These are phyloP conservation scores for Perkinsus marinus DNA, from an alignment of 169 alveolate genomes.

Conservation along the genomic window DNA sequence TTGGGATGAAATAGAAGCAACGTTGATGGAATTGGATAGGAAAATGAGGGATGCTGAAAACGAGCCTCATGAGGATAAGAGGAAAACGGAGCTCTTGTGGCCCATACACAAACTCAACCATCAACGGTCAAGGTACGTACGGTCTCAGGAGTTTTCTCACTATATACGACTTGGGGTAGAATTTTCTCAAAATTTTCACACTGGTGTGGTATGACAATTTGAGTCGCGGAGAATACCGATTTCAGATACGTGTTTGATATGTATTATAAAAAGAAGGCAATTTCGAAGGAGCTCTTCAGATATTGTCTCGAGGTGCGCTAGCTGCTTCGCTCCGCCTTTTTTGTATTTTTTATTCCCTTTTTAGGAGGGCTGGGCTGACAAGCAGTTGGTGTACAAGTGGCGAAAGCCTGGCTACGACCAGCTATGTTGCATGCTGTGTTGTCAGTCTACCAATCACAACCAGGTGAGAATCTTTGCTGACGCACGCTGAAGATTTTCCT, in stretches of 20 bases:
- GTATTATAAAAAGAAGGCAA: conserved; percentile 77
- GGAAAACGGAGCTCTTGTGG: conserved; percentile 90
- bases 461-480: background rate
- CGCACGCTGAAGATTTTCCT: background rate
- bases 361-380: conserved; percentile 90
- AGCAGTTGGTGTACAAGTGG: conserved; percentile 94
- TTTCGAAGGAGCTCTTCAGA: conserved; percentile 54
- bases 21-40: conserved; percentile 72
- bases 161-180: too few species aligned
- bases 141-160: too few species aligned
- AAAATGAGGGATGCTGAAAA: conserved; percentile 89
- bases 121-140: conserved; percentile 85
- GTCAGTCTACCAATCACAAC: background rate
- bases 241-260: conserved; percentile 62
- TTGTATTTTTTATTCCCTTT: conserved; percentile 64
- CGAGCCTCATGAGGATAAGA: conserved; percentile 82
- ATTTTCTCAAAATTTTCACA: too few species aligned
- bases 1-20: conserved; percentile 82
- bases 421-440: conserved; percentile 80
- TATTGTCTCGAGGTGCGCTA: background rate
- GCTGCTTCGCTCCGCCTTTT: background rate
- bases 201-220: too few species aligned
- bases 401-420: conserved; percentile 93
- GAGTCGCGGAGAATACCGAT: background rate
- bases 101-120: conserved; percentile 90